Evolutionary conservation across 2,329 filamentous ascomycete species (phyloP), one percentile per base, ranked within the genome.

Genomic region (Calcarisporium arbuscula): DNA sequence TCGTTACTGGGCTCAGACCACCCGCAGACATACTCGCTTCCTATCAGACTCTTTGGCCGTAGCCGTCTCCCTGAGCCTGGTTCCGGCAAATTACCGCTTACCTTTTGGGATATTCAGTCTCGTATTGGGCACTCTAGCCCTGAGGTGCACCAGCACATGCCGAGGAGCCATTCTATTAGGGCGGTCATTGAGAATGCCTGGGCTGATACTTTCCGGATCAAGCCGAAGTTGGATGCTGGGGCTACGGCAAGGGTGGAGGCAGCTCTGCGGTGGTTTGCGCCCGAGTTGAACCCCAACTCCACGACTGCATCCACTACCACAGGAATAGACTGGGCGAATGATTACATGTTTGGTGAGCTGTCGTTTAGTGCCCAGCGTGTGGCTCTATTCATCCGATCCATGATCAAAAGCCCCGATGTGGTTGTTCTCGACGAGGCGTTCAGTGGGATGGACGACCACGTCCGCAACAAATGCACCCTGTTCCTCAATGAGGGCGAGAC

Each of bases 1-100:
- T 92, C 88, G 5, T 71, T 98, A 6, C 84, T 98, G 39, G 94
- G 86, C 40, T 96, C 90, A 1, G 92, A 98, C 52, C 92, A 98
- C 50, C 92, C 92, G 0, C 90, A 96, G 58, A 80, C 89, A 0
- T 98, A 96, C 57, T 86, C 85, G 1, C 75, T 89, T 17, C 89
- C 90, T 1, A 82, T 98, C 41, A 82, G 77, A 47, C 70, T 95
- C 11, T 96, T 98, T 54, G 87, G 88, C 1, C 78, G 79, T 16
- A 82, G 82, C 35, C 77, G 92, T 15, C 68, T 95, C 0, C 88
- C 90, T 0, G 76, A 83, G 36, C 73, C 75, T 0, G 84, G 82
- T 0, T 77, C 75, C 1, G 67, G 64, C 2, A 57, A 75, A 35
- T 72, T 74, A 0, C 88, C 86, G 0, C 78, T 96, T 21, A 94